Conservation (phyloP, 305 asterid species). For the Solanum hybrid region DNA sequence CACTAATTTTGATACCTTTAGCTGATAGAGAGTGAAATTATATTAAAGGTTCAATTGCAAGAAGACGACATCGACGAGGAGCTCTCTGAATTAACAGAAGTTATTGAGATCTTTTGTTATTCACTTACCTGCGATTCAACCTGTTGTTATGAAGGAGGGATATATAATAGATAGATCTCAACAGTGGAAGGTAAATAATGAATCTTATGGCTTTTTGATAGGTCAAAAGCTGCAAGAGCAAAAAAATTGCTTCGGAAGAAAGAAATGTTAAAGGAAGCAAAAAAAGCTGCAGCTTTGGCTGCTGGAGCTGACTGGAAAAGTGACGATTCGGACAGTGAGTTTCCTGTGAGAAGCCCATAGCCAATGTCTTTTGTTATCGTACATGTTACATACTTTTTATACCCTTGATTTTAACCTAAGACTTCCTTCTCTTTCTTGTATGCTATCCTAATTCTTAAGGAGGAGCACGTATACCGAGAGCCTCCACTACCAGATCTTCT, state of each 20-base stretch:
- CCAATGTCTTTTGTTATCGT: not conserved
- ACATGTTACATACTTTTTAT: not conserved
- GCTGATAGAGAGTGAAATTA: not conserved
- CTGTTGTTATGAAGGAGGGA: not conserved
- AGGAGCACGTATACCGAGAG: not conserved
- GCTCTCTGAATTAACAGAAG: not conserved
- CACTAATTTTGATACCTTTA: not conserved
- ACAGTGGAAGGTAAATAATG: not conserved
- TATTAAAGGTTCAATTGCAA: not conserved
- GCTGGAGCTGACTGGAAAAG: constrained; percentile 78
- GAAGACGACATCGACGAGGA: not conserved
- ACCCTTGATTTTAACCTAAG: not conserved
- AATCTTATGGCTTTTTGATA: constrained; percentile 6
- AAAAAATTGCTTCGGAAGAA: constrained; percentile 51
- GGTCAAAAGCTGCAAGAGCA: constrained; percentile 76
- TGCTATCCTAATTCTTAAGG: not conserved
- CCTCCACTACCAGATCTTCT: constrained; percentile 73
- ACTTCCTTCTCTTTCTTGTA: not conserved
- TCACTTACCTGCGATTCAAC: not conserved
- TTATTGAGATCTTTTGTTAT: not conserved
- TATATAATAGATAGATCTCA: not conserved
- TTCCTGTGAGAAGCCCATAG: not conserved
- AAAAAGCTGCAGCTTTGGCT: constrained; percentile 55
- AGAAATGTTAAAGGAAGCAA: constrained; percentile 35
- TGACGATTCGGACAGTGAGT: constrained; percentile 40